Evolutionary conservation across 805 yeast genomes (phyloP).

Genomic region (Ogataea populi-albae): DNA sequence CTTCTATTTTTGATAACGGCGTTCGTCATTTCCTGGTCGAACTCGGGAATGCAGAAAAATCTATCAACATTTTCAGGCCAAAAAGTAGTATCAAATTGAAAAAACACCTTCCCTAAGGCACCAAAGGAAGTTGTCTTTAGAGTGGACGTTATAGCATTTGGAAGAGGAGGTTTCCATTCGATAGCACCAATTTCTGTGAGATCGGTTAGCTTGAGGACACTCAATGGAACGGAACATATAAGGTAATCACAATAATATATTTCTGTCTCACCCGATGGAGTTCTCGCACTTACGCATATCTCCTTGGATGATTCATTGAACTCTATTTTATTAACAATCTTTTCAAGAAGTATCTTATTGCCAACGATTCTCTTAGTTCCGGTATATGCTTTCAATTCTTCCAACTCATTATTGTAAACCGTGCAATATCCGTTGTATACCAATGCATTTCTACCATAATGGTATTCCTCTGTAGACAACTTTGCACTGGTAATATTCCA

Average conservation of each 20-base stretch:
- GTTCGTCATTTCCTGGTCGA: slow-evolving; percentile 24
- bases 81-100: slow-evolving; percentile 45
- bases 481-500: slow-evolving; percentile 65
- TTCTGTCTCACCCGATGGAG: slow-evolving; percentile 8
- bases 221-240: slow-evolving; percentile 49
- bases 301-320: slow-evolving; percentile 18
- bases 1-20: slow-evolving; percentile 7
- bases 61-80: slow-evolving; percentile 41
- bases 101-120: slow-evolving; percentile 44
- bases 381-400: slow-evolving; percentile 22
- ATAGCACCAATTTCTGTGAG: slow-evolving; percentile 27
- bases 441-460: slow-evolving; percentile 65
- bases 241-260: slow-evolving; percentile 36
- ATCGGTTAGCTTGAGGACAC: slow-evolving; percentile 40
- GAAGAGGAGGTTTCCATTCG: slow-evolving; percentile 35
- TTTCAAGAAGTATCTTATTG: slow-evolving; percentile 20
- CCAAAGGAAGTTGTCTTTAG: slow-evolving; percentile 37
- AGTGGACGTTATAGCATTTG: slow-evolving; percentile 27
- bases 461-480: slow-evolving; percentile 37
- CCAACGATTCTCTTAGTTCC: slow-evolving; percentile 13
- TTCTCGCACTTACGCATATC: slow-evolving; percentile 21
- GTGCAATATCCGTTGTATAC: slow-evolving; percentile 56
- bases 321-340: slow-evolving; percentile 25
- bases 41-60: slow-evolving; percentile 30
- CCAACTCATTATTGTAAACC: slow-evolving; percentile 30